Conservation (phyloP, 1,284 basidiomycete species). For the Irpex sp. region DNA sequence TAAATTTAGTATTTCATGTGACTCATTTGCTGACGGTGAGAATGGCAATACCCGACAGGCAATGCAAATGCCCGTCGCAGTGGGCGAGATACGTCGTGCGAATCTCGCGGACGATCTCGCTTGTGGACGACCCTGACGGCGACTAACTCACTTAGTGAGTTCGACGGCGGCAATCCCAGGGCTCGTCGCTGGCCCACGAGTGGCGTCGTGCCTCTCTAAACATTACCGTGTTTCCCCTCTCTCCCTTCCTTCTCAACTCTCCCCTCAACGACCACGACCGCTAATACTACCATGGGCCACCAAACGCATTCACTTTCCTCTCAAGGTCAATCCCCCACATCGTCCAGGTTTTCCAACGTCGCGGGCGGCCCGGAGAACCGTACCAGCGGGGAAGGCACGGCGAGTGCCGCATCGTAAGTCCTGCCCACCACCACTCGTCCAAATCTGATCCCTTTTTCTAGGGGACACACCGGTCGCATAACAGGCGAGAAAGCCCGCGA, state of each 20-base stretch:
- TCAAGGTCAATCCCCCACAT: not conserved
- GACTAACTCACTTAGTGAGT: not conserved
- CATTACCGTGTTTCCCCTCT: not conserved
- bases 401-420: not conserved
- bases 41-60: not conserved
- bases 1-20: too few relatives aligned
- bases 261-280: not conserved
- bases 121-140: not conserved
- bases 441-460: not conserved
- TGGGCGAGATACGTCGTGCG: not conserved
- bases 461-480: not conserved
- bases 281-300: not conserved
- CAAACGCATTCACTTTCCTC: not conserved
- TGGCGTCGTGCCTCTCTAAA: not conserved
- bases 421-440: not conserved
- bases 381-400: not conserved
- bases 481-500: slow-evolving; percentile 31
- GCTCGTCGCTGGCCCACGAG: not conserved
- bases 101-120: slow-evolving; percentile 4
- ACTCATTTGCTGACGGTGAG: not conserved
- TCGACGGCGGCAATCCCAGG: not conserved
- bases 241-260: not conserved
- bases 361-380: not conserved
- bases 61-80: not conserved
- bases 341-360: not conserved